These are phyloP conservation scores for Nectriaceae sp. DNA, from an alignment of 2,329 filamentous ascomycete genomes.

Conservation along the genomic window DNA sequence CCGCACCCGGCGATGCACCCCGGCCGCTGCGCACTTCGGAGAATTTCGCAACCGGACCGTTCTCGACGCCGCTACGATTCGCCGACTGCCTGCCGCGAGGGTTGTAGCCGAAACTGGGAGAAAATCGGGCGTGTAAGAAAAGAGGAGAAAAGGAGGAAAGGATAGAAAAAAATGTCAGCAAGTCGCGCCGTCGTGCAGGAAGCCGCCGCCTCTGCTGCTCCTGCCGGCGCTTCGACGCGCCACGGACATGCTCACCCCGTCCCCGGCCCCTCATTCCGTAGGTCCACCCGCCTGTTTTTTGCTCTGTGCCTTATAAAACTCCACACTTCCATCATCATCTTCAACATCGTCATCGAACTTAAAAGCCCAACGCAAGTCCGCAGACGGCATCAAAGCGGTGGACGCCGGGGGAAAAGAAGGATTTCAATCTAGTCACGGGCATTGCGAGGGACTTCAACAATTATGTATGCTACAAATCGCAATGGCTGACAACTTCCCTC, in stretches of 20 bases:
- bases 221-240: not conserved
- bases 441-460: no score
- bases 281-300: constrained; percentile 30
- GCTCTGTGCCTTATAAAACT: constrained; percentile 6
- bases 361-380: no score
- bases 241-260: constrained; percentile 33
- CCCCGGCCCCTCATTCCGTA: constrained; percentile 55
- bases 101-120: no score
- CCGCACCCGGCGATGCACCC: not conserved
- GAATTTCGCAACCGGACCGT: not conserved
- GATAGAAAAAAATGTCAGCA: not conserved
- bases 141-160: not conserved
- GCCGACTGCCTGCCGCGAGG: not conserved
- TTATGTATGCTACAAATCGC: not conserved
- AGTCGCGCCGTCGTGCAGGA: not conserved
- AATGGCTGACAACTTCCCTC: constrained; percentile 35
- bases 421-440: no score
- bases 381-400: no score
- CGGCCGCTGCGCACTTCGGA: not conserved
- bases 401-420: no score
- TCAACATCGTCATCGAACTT: not conserved
- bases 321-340: constrained; percentile 4
- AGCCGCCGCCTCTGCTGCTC: not conserved
- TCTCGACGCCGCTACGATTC: not conserved
- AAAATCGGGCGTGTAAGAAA: no score